Base-by-base conservation (phyloP, 192 early-diverging fungal genomes). In the Coemansia sp. region DNA sequence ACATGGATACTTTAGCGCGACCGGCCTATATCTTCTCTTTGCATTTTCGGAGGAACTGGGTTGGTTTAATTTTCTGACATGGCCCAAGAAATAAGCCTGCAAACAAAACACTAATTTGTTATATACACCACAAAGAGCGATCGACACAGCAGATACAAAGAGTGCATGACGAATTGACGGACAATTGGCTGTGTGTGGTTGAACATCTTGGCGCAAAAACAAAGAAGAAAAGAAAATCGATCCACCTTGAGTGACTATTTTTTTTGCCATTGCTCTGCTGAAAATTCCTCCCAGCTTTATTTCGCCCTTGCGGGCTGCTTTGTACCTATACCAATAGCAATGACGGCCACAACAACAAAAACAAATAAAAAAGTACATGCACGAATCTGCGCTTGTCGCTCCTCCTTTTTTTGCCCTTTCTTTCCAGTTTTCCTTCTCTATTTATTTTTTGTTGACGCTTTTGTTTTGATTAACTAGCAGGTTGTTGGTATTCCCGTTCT, bases 41-140 rank as follows among this genome's bases (percentile, higher is more conserved):
- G 30, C 3, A 32, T 32, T 32, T n/a, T n/a, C n/a, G n/a, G n/a
- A n/a, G n/a, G n/a, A n/a, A 32, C 2, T 9, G 39, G 14, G 39
- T 10, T 10, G 13, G 14, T 42, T 42, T 42, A 3, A 42, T 42
- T 10, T 42, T 42, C 14, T 13, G 39, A 42, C 13, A 42, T 42
- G 39, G 11, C 14, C 14, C 8, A 14, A 16, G 8, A 2, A 42
- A 42, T 3, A 42, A 42, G 11, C 8, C 11, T 16, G n/a, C 39
- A 42, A 42, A 42, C 39, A 42, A 42, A 42, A 14, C 39, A 42
- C 39, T 13, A 42, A 42, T 13, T 42, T 42, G 3, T 42, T 42
- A 8, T 16, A 3, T 42, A 8, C 11, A 42, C 36, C 58, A 65
- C 63, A 65, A 65, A 65, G 63, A 49, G 32, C 63, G 63, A 65